Base-by-base conservation (phyloP, 164 flowering plant genomes). In the Umbellularia californica region DNA sequence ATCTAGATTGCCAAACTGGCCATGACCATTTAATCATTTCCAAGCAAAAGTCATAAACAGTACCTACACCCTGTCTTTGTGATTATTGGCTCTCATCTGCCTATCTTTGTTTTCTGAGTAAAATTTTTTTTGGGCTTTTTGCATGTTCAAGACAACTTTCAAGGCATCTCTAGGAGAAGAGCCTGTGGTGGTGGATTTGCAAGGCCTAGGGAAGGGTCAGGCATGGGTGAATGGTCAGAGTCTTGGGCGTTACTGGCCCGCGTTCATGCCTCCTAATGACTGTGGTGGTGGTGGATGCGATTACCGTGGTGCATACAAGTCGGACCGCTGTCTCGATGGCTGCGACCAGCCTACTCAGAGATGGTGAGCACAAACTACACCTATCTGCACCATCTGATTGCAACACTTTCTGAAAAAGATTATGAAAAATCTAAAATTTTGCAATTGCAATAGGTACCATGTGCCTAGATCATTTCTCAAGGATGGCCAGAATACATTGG, bases 191-290 rank as follows among this genome's bases (percentile, higher is more conserved):
- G 79, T 92, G 7, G 94, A 94, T 68, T 52, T 90, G 70, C 85
- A 65, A 71, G 93, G 94, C 0, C n/a, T 94, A 82, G 91, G 95
- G 0, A 94, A 94, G 66, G 97, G 97, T 0, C 14, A 70, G 0
- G 95, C 93, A 2, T 94, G 97, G 97, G 89, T 94, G 3, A 92
- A 92, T 58, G 95, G 97, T 0, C 64, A 87, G 0, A 88, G 82
- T 73, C 74, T 92, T 1, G 97, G 97, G 0, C 82, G 97, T 0
- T 89, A 78, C 51, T 90, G 98, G 98, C 89, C 93, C 0, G 65
- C 79, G 20, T 81, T 28, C 70, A 19, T 72, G 0, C 87, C 95
- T 0, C 69, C 51, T 0, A 76, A 72, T 0, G 81, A 81, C 69
- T 41, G 11, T 9, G 87, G 85, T 2, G 90, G 97, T 63, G 73